A percentile compares a stretch with the other conserved stretches of the same genome.
These are phyloP conservation scores for Heritiera fomes DNA, from an alignment of 345 rosid species.

Conservation along the genomic window DNA sequence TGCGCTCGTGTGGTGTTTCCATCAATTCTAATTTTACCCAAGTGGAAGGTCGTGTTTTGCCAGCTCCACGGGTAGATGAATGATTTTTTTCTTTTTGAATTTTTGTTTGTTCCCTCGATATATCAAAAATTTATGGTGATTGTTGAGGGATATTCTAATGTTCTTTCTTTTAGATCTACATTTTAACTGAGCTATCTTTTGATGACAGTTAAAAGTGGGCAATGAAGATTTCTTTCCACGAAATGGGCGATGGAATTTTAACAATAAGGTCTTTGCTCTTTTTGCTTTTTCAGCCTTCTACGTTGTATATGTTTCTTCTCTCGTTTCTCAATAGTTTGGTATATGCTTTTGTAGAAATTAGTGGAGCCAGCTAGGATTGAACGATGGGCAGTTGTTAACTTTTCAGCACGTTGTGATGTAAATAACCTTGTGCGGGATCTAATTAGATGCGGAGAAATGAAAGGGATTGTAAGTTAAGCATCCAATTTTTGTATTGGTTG, in stretches of 20 bases:
- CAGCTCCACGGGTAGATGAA: slow-evolving; percentile 64
- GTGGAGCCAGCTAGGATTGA: slow-evolving; percentile 69
- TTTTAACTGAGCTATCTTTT: neutral
- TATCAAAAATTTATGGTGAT: neutral
- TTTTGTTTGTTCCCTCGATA: neutral
- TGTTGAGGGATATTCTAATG: neutral
- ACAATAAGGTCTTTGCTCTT: slow-evolving; percentile 58
- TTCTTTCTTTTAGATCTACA: neutral
- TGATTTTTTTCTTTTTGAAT: neutral
- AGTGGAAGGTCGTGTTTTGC: slow-evolving; percentile 85
- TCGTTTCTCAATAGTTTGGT: slow-evolving; percentile 20
- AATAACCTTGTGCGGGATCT: slow-evolving; percentile 57
- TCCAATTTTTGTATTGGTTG: neutral
- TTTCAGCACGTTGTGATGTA: slow-evolving; percentile 80
- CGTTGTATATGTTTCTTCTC: neutral
- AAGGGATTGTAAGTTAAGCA: slow-evolving; percentile 76
- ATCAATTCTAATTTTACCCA: slow-evolving; percentile 58
- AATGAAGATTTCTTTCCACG: slow-evolving; percentile 72
- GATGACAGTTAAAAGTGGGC: slow-evolving; percentile 74
- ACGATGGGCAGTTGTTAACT: slow-evolving; percentile 85
- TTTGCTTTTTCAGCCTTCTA: neutral
- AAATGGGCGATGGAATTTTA: slow-evolving; percentile 91
- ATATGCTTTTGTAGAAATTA: slow-evolving; percentile 52
- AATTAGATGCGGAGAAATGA: slow-evolving; percentile 64
- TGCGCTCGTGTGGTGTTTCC: slow-evolving; percentile 72